phyloP scores from a whole-genome alignment of 441 rosid species.

The Populus trichocarpa region DNA sequence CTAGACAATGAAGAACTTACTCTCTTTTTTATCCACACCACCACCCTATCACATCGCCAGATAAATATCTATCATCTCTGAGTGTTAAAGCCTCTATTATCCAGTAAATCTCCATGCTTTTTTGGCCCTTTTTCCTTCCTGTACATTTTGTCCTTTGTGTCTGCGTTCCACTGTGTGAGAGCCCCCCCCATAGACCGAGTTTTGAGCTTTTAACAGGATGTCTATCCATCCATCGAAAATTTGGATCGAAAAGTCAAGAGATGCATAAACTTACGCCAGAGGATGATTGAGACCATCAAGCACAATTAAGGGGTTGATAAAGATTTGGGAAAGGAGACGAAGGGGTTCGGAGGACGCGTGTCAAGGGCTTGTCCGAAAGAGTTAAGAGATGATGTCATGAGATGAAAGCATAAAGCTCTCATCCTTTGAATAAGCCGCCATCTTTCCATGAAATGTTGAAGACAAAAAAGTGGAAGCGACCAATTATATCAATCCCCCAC shows the following conservation, averaged over 20 bases:
- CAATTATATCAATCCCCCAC: conserved; percentile 16
- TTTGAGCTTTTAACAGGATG: not conserved
- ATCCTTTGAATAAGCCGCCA: conserved; percentile 43
- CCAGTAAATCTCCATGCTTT: not conserved
- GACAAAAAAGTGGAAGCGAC: conserved; percentile 7
- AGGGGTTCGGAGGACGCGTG: conserved; percentile 27
- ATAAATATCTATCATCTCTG: not conserved
- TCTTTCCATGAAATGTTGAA: conserved; percentile 6
- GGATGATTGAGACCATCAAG: conserved; percentile 33
- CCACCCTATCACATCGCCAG: not conserved
- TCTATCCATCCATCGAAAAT: not conserved
- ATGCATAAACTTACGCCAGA: conserved; percentile 31
- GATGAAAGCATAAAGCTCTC: conserved; percentile 17
- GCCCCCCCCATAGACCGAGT: not conserved
- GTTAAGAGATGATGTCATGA: conserved; percentile 23
- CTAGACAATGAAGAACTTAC: not conserved
- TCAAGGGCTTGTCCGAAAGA: conserved; percentile 12
- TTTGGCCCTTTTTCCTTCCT: not conserved
- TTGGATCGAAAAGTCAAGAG: conserved; percentile 20
- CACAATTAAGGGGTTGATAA: not conserved
- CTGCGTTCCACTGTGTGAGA: conserved; percentile 10
- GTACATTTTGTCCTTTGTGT: conserved; percentile 14
- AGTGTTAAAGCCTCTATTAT: not conserved
- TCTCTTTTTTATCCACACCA: not conserved
- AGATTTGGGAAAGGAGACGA: not conserved